Conservation (phyloP, 495 filamentous ascomycete genomes). For the Aspergillus taichungensis region DNA sequence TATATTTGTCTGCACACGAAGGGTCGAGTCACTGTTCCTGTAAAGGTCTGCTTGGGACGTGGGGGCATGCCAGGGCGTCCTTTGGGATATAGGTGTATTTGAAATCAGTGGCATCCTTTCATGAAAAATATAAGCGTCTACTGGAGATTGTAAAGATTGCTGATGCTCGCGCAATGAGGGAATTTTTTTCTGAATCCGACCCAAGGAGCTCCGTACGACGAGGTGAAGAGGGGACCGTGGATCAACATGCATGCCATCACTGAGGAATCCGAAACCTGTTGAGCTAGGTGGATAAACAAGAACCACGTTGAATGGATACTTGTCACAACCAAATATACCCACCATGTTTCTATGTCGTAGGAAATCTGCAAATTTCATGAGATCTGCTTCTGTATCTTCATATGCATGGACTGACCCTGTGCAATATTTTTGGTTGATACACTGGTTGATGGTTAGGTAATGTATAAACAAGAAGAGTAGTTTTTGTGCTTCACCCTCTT, state of each 20-base stretch:
- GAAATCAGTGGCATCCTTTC: too few species aligned
- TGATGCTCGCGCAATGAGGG: neutral
- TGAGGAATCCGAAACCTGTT: slow-evolving; percentile 14
- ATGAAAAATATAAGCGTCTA: too few species aligned
- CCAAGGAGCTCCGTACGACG: slow-evolving; percentile 12
- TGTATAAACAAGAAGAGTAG: neutral
- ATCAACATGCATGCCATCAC: neutral
- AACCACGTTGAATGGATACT: slow-evolving; percentile 7
- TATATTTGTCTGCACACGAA: too few species aligned
- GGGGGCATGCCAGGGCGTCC: too few species aligned
- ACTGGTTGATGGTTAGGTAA: neutral
- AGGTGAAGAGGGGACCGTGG: slow-evolving; percentile 15
- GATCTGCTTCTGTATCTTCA: slow-evolving; percentile 18
- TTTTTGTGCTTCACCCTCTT: neutral
- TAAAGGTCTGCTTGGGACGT: too few species aligned
- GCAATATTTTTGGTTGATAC: slow-evolving; percentile 3
- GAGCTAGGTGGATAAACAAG: slow-evolving; percentile 23
- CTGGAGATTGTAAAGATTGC: neutral
- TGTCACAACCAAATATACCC: slow-evolving; percentile 17
- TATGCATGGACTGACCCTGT: slow-evolving; percentile 33
- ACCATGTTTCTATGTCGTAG: slow-evolving; percentile 17
- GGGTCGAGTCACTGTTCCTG: too few species aligned
- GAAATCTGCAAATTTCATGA: slow-evolving; percentile 19
- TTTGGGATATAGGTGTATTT: too few species aligned
- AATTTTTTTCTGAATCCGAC: neutral